These are phyloP conservation scores for Ceratorhiza oryzae-sativae DNA, from an alignment of 1,284 basidiomycete species.

Conservation along the genomic window DNA sequence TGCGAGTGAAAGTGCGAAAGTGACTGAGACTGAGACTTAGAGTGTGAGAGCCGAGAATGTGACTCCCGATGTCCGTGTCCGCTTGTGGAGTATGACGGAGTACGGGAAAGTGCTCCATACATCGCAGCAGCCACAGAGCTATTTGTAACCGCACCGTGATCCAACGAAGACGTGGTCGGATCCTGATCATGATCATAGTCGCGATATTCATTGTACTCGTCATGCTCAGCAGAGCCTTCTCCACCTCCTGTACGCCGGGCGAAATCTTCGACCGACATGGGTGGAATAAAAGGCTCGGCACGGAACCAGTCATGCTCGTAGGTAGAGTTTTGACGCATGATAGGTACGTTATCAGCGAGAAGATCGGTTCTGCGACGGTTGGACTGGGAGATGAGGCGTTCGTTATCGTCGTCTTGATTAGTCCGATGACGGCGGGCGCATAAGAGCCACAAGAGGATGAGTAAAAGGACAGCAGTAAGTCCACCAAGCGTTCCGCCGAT, in stretches of 20 bases:
- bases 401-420: conserved; percentile 39
- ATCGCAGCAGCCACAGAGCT: conserved; percentile 18
- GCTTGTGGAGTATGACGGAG: conserved; percentile 25
- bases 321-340: background rate
- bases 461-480: conserved; percentile 56
- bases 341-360: conserved; percentile 16
- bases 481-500: conserved; percentile 75
- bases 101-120: conserved; percentile 21
- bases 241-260: conserved; percentile 15
- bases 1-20: conserved; percentile 28
- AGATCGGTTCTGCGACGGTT: conserved; percentile 21
- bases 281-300: conserved; percentile 22
- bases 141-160: conserved; percentile 9
- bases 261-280: conserved; percentile 27
- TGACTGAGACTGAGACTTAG: background rate
- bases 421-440: conserved; percentile 59
- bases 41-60: conserved; percentile 17
- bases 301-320: conserved; percentile 21
- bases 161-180: conserved; percentile 15
- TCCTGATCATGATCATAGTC: background rate
- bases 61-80: conserved; percentile 23
- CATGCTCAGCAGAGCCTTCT: background rate
- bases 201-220: background rate
- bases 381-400: conserved; percentile 4
- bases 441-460: conserved; percentile 60